Evolutionary conservation across 352 stramenopile genomes (phyloP), one percentile per base, ranked within the genome.

Genomic region (Phytophthora citrophthora): DNA sequence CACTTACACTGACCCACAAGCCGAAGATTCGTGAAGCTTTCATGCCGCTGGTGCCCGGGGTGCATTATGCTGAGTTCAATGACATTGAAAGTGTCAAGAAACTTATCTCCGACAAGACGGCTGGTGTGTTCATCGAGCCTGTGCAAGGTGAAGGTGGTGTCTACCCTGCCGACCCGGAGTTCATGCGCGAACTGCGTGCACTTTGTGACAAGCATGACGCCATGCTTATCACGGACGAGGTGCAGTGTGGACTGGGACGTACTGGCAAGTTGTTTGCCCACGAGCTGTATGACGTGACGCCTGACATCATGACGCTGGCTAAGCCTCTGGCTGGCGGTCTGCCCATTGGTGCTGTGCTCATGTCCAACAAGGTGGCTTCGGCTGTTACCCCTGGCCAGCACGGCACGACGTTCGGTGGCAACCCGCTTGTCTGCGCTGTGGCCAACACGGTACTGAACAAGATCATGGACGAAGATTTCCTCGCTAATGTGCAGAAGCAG

Each of bases 141-240:
- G 72, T 95, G 15, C 82, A 94, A 77, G 97, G 97, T 54, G 97
- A 99, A 75, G 96, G 97, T 40, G 97, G 97, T 11, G 95, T 99
- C 59, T 89, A 90, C 62, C 93, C 95, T 15, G 96, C 93, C 6
- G 90, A 88, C n/a, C 67, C 69, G 4, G 89, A 95, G 49, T 99
- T 98, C 75, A 97, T 99, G 63, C 60, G 60, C 3, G 84, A 89
- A 11, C 77, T 98, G 40, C 83, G 96, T 16, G 76, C 90, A 29
- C 68, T 99, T 13, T 98, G 93, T 69, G 93, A 99, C 68, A 95
- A 98, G 58, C 89, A 91, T 64, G 91, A 93, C 54, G 91, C 98
- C 16, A 80, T 99, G 40, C 77, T 99, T 51, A 99, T 99, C 72
- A 93, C 88, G n/a, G 97, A 99, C 83, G 97, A 99, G 83, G 96